These are phyloP conservation scores for Hypoxylon sp. DNA, from an alignment of 2,329 filamentous ascomycete species.

Conservation along the genomic window DNA sequence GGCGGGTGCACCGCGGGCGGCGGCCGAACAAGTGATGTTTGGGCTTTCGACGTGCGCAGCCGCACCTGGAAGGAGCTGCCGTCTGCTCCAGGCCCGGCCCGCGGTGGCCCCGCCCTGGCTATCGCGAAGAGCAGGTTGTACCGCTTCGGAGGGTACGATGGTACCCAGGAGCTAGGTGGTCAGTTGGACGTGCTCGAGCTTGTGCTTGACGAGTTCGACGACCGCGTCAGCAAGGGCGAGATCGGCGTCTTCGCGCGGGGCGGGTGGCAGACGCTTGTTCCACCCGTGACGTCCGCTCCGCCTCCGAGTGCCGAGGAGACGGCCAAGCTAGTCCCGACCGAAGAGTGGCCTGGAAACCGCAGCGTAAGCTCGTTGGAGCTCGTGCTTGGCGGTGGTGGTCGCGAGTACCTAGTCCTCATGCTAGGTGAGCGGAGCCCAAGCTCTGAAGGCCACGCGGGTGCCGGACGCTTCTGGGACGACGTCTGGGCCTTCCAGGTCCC, in stretches of 20 bases:
- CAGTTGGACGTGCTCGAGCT: constrained; percentile 76
- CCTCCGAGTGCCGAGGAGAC: constrained; percentile 36
- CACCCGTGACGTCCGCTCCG: constrained; percentile 54
- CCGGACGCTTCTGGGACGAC: constrained; percentile 70
- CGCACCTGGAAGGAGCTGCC: constrained; percentile 77
- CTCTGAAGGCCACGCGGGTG: constrained; percentile 63
- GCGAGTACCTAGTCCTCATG: constrained; percentile 73
- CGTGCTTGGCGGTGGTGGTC: constrained; percentile 70
- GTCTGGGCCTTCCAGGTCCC: constrained; percentile 76
- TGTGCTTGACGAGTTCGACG: constrained; percentile 69
- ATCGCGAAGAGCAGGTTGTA: constrained; percentile 76
- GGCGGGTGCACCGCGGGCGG: constrained; percentile 78
- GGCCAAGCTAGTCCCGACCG: constrained; percentile 49
- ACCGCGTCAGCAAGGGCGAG: constrained; percentile 64
- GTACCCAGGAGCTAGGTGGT: constrained; percentile 77
- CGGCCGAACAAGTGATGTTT: constrained; percentile 76
- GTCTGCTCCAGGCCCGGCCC: constrained; percentile 74
- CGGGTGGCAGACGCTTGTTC: constrained; percentile 68
- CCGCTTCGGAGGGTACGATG: constrained; percentile 86
- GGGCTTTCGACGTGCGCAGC: constrained; percentile 79
- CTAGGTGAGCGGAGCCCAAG: constrained; percentile 71
- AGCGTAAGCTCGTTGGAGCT: constrained; percentile 69
- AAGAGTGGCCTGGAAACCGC: constrained; percentile 66
- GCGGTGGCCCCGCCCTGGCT: constrained; percentile 78
- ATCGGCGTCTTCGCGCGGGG: constrained; percentile 65